Evolutionary conservation across 495 filamentous ascomycete species (phyloP), one percentile per base, ranked within the genome.

Genomic region (Aspergillus mulundensis): DNA sequence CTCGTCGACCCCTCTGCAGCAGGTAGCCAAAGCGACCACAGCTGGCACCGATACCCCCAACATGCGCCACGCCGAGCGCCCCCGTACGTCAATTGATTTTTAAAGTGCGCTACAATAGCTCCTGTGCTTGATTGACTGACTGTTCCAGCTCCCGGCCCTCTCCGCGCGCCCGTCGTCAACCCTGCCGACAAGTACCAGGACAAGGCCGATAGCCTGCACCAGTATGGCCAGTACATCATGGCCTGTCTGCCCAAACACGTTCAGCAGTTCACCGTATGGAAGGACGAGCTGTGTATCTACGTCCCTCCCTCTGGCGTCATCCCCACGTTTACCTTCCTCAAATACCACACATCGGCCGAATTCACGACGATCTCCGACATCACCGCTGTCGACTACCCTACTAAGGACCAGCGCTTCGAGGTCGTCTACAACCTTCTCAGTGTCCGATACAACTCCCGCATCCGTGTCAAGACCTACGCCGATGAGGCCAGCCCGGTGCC

Each of bases 191-290:
- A 94, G 71, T 94, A 92, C 74, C 72, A 85, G 69, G 85, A 85
- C 62, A 89, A 93, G 76, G 82, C 88, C 63, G 86, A 94, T 58
- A 75, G 82, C 65, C 78, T 97, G 60, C 94, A 97, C 79, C 85
- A 80, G 61, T 99, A 99, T 68, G 95, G 95, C 60, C 84, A 94
- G 67, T 99, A 96, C 77, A 81, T 99, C 64, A 88, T 97, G 80
- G 93, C 92, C 54, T 95, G 90, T 70, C 78, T 99, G 57, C 95
- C 95, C 54, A 97, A 96, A 79, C 95, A 96, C 73, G 84, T 99
- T 64, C 95, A 99, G 77, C 95, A 99, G 73, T 97, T 97, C 81
- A 91, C 90, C 38, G 93, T 98, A 28, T 97, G 93, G 95, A 99
- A 99, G 79, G 94, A 99, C 69, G 95, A 99, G 69, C 82, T 99